Conservation (phyloP, 2,329 filamentous ascomycete genomes). For the Colletotrichum noveboracense region DNA sequence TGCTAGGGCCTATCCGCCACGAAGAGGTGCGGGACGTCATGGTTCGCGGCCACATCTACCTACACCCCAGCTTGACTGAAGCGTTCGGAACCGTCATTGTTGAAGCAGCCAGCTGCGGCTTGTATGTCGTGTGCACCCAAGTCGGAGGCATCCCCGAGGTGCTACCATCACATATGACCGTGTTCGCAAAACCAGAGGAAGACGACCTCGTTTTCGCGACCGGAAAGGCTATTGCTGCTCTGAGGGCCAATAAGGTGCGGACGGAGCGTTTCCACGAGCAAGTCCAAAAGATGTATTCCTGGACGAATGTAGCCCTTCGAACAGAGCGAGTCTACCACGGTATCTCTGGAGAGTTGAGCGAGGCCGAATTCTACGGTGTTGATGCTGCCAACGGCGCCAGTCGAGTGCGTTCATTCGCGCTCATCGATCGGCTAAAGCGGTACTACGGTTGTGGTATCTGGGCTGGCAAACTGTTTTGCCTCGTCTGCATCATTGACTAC, state of each 20-base stretch:
- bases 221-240: constrained; percentile 82
- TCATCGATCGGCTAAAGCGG: constrained; percentile 92
- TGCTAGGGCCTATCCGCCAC: constrained; percentile 90
- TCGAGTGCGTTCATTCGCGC: constrained; percentile 82
- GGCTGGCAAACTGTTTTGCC: constrained; percentile 96
- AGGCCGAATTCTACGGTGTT: constrained; percentile 88
- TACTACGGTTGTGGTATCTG: constrained; percentile 99
- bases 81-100: constrained; percentile 98
- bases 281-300: constrained; percentile 98
- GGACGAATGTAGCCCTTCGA: constrained; percentile 92
- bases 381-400: constrained; percentile 74
- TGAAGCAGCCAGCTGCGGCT: constrained; percentile 91
- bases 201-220: constrained; percentile 93
- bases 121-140: constrained; percentile 96
- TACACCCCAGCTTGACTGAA: constrained; percentile 93
- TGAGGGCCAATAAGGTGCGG: constrained; percentile 85
- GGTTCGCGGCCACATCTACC: constrained; percentile 94
- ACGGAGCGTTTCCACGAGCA: constrained; percentile 96
- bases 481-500: constrained; percentile 94
- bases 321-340: constrained; percentile 96
- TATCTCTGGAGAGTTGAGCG: constrained; percentile 83
- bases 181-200: constrained; percentile 95
- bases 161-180: constrained; percentile 93
- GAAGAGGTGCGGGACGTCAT: constrained; percentile 98
- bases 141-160: constrained; percentile 98